Evolutionary conservation across 1,284 basidiomycete species (phyloP).

Genomic region (Pseudozyma flocculosa): DNA sequence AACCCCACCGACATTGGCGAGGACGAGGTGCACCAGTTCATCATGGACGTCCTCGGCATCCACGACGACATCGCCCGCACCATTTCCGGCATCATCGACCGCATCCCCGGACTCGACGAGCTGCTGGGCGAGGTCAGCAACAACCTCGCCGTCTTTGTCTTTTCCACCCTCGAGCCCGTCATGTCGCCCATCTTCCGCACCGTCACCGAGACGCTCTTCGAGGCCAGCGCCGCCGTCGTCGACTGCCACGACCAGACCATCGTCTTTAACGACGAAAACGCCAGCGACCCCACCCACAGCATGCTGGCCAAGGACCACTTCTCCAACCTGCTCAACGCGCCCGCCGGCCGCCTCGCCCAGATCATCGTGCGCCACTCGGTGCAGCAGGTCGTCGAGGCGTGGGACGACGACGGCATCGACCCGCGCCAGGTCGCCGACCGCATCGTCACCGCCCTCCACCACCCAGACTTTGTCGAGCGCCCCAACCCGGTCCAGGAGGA

Average conservation of each 20-base stretch:
- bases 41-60: constrained; percentile 83
- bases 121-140: constrained; percentile 80
- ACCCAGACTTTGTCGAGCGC: constrained; percentile 1
- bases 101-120: constrained; percentile 62
- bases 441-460: neutral
- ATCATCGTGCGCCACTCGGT: constrained; percentile 22
- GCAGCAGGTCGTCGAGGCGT: neutral
- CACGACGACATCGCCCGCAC: constrained; percentile 76
- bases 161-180: constrained; percentile 56
- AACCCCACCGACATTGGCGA: constrained; percentile 61
- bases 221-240: constrained; percentile 45
- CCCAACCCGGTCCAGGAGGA: constrained; percentile 2
- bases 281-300: constrained; percentile 49
- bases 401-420: constrained; percentile 1
- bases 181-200: constrained; percentile 19
- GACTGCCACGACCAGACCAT: constrained; percentile 46
- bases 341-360: constrained; percentile 53
- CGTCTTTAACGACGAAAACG: constrained; percentile 56
- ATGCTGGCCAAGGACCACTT: constrained; percentile 55
- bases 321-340: constrained; percentile 45
- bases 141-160: constrained; percentile 56
- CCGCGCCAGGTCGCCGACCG: constrained; percentile 1
- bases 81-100: constrained; percentile 74
- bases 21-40: neutral
- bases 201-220: constrained; percentile 44